Conservation (phyloP, 2,329 filamentous ascomycete species). For the Pyrenophora seminiperda region DNA sequence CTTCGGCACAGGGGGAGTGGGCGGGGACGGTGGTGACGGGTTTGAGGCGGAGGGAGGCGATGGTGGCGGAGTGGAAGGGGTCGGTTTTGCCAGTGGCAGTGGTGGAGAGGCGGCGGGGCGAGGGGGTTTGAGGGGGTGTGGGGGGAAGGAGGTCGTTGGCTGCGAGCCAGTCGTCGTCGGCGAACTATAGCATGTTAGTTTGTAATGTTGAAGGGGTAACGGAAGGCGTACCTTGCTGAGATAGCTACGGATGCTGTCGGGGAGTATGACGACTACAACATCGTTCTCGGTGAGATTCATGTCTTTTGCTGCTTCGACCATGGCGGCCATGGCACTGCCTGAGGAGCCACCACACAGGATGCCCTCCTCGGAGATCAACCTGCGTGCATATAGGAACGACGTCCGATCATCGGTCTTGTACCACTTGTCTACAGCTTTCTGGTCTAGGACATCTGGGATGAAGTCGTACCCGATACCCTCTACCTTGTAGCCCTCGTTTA, state of each 20-base stretch:
- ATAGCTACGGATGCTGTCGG: constrained; percentile 96
- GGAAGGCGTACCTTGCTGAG: constrained; percentile 71
- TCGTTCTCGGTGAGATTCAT: constrained; percentile 79
- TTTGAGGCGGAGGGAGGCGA: constrained; percentile 84
- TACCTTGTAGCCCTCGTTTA: constrained; percentile 91
- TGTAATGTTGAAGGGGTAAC: neutral
- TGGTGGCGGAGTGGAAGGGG: constrained; percentile 77
- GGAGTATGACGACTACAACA: constrained; percentile 86
- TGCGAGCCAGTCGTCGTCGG: constrained; percentile 97
- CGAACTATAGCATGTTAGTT: constrained; percentile 63
- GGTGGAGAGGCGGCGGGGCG: constrained; percentile 47
- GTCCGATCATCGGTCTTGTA: constrained; percentile 97
- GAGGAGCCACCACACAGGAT: constrained; percentile 92
- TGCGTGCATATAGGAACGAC: constrained; percentile 86
- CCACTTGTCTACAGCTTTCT: constrained; percentile 83
- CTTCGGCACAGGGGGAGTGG: constrained; percentile 75
- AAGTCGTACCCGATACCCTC: constrained; percentile 99
- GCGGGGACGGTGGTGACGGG: constrained; percentile 85
- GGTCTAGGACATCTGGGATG: constrained; percentile 89
- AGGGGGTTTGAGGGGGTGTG: constrained; percentile 51
- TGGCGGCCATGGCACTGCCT: constrained; percentile 86
- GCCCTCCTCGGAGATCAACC: constrained; percentile 92
- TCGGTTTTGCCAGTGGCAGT: constrained; percentile 58
- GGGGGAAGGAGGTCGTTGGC: constrained; percentile 87
- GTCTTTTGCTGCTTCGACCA: constrained; percentile 77